phyloP scores from a whole-genome alignment of 768 basidiomycete genomes.

The Panus rudis region DNA sequence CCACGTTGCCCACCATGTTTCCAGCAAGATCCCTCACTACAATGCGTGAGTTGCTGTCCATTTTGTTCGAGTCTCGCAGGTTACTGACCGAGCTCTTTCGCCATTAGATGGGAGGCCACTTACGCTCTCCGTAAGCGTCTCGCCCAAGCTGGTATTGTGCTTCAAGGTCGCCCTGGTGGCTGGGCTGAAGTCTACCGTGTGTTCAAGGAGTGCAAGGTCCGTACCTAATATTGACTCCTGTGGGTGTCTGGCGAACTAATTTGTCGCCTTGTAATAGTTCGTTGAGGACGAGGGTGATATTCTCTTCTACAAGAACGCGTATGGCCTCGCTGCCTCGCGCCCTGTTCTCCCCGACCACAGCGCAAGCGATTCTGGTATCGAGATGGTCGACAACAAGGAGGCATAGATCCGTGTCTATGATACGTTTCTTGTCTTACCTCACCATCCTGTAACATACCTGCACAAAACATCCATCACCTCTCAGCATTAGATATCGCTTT shows the following conservation, averaged over 20 bases:
- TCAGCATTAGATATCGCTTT: no score
- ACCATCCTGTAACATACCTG: background rate
- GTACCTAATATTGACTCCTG: slow-evolving; percentile 1
- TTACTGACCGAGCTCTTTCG: background rate
- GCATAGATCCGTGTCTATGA: slow-evolving; percentile 6
- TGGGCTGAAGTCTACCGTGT: slow-evolving; percentile 79
- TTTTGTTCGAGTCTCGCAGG: background rate
- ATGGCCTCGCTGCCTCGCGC: slow-evolving; percentile 66
- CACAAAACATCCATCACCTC: no score
- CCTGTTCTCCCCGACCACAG: slow-evolving; percentile 56
- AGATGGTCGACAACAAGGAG: slow-evolving; percentile 32
- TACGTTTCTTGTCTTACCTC: background rate
- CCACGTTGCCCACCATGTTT: slow-evolving; percentile 87
- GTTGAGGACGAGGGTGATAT: slow-evolving; percentile 93
- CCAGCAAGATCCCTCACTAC: slow-evolving; percentile 95
- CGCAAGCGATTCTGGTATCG: slow-evolving; percentile 63
- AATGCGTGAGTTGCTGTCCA: slow-evolving; percentile 45
- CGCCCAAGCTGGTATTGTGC: slow-evolving; percentile 46
- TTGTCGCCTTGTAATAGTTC: no score
- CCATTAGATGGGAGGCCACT: slow-evolving; percentile 78
- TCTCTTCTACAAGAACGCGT: slow-evolving; percentile 85
- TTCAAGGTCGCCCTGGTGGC: slow-evolving; percentile 69
- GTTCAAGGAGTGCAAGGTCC: slow-evolving; percentile 74
- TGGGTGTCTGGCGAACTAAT: slow-evolving; percentile 1
- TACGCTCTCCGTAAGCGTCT: slow-evolving; percentile 75